These are phyloP conservation scores for Malassezia obtusa DNA, from an alignment of 1,284 basidiomycete species.

Conservation along the genomic window DNA sequence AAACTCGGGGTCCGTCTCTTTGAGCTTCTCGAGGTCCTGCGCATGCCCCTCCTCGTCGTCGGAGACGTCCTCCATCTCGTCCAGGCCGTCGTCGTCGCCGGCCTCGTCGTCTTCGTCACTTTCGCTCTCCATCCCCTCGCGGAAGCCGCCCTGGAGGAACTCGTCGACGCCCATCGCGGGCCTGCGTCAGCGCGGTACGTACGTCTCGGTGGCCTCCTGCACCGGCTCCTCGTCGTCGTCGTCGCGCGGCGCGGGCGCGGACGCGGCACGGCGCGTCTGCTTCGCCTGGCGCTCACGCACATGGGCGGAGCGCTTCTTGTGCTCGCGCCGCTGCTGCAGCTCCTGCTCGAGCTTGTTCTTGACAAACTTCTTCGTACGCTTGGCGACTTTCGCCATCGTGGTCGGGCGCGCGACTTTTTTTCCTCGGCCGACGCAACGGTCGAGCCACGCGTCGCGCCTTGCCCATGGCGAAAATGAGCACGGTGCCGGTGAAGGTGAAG, in stretches of 20 bases:
- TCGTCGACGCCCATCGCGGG: constrained; percentile 41
- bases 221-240: constrained; percentile 16
- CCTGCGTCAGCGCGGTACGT: not conserved
- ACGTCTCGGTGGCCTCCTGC: constrained; percentile 15
- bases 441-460: not conserved
- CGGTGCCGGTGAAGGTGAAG: constrained; percentile 65
- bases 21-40: constrained; percentile 74
- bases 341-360: constrained; percentile 35
- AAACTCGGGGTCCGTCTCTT: constrained; percentile 94
- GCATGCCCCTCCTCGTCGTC: constrained; percentile 53
- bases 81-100: constrained; percentile 32
- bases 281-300: constrained; percentile 23
- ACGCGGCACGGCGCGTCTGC: constrained; percentile 14
- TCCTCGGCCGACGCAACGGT: constrained; percentile 6
- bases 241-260: constrained; percentile 17
- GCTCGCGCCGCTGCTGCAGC: constrained; percentile 35
- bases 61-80: constrained; percentile 34
- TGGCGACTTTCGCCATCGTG: constrained; percentile 40
- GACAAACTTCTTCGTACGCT: constrained; percentile 45
- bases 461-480: constrained; percentile 44
- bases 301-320: constrained; percentile 36
- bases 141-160: constrained; percentile 44
- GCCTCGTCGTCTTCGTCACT: constrained; percentile 30
- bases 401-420: constrained; percentile 4
- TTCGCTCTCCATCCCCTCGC: constrained; percentile 25